Evolutionary conservation across 192 early-diverging fungal genomes (phyloP), one percentile per base, ranked within the genome.

Genomic region (Backusella westeae): DNA sequence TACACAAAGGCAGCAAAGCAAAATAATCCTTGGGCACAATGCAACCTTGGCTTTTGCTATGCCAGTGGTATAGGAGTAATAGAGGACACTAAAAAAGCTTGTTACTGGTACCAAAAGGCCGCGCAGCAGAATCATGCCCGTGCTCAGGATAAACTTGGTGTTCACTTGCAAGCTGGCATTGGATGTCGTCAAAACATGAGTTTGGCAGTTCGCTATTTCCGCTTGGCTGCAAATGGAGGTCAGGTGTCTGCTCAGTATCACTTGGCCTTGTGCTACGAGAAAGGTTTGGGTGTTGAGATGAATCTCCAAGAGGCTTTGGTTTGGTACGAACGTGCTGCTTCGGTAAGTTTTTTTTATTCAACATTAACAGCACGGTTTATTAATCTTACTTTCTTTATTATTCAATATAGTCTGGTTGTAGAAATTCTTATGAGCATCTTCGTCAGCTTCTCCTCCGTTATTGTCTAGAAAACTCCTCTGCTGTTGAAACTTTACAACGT

Each of bases 1-100:
- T 89, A 94, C 70, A 80, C 89, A 21, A 83, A 86, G 67, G 89
- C 94, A 15, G 91, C 94, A 2, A 79, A 90, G 44, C 84, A 90
- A 68, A 89, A 91, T 72, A 92, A 94, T 77, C 89, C 94, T 7
- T 90, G 91, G 91, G 93, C 95, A 9, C 93, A 96, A 76, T 94
- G 91, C 82, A 95, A 94, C 74, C 85, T 94, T 21, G 95, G 92
- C 2, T 92, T 87, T 71, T 95, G 94, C 76, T 89, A 91, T 72
- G 89, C 91, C 35, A 93, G 88, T 74, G 95, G 93, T 14, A 85
- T 94, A 56, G 95, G 95, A 12, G 90, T 95, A 3, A 77, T 76
- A 19, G 87, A 88, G 65, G 78, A 89, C 36, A 76, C 81, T 2
- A 77, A 72, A 19, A 80, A 88, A 36, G 91, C 91, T 73, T 81